A percentile compares a stretch with the other conserved stretches of the same genome.
These are phyloP conservation scores for Mycena galericulata DNA, from an alignment of 768 basidiomycete species.

Conservation along the genomic window DNA sequence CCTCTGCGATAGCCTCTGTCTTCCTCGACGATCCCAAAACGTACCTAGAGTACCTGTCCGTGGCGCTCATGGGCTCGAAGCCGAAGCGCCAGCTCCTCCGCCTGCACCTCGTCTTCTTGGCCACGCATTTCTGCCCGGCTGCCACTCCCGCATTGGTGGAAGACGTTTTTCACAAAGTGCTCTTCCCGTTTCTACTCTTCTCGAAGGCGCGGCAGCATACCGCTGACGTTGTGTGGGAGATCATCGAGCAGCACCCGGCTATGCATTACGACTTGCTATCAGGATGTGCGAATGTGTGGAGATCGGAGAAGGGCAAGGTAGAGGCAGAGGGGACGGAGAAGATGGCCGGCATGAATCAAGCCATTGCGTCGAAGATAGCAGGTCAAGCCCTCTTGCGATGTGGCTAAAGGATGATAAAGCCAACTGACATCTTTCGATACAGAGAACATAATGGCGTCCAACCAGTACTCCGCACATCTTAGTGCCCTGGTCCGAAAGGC, in stretches of 20 bases:
- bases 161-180: constrained; percentile 59
- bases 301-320: constrained; percentile 49
- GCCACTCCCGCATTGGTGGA: constrained; percentile 42
- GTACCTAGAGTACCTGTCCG: constrained; percentile 60
- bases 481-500: constrained; percentile 65
- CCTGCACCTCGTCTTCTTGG: constrained; percentile 69
- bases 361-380: constrained; percentile 71
- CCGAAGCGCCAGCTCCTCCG: constrained; percentile 65
- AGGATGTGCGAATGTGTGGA: constrained; percentile 65
- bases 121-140: constrained; percentile 54
- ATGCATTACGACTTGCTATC: constrained; percentile 58
- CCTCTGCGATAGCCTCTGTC: constrained; percentile 58
- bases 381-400: constrained; percentile 60
- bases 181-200: constrained; percentile 83
- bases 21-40: constrained; percentile 53
- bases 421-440: neutral
- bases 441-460: constrained; percentile 77
- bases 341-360: constrained; percentile 56
- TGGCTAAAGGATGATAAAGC: neutral
- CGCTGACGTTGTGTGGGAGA: constrained; percentile 77
- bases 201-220: constrained; percentile 79
- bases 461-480: constrained; percentile 56
- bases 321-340: constrained; percentile 30
- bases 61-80: constrained; percentile 53
- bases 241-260: constrained; percentile 54